Conservation (phyloP, 2,329 filamentous ascomycete genomes). For the Diaporthe capsici region DNA sequence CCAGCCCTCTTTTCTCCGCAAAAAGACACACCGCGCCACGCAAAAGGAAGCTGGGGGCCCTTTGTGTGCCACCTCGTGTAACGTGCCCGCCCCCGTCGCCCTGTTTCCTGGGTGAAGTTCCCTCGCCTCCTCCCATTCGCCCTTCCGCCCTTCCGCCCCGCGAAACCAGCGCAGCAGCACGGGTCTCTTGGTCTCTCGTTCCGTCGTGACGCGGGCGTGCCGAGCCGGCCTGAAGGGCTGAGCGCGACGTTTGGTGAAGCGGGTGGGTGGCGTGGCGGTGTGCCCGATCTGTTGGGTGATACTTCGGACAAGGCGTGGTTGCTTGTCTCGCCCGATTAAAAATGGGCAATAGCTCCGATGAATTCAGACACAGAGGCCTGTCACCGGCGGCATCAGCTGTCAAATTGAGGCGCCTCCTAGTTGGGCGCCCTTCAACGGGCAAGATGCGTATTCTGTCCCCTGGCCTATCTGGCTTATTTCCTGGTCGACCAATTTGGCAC, state of each 20-base stretch:
- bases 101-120: background rate
- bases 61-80: slow-evolving; percentile 2
- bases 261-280: background rate
- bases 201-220: slow-evolving; percentile 9
- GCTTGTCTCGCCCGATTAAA: background rate
- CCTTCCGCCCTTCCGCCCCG: background rate
- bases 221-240: background rate
- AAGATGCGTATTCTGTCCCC: background rate
- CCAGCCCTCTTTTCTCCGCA: slow-evolving; percentile 8
- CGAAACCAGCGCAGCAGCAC: background rate
- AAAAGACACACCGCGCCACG: background rate
- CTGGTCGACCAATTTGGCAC: background rate
- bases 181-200: background rate
- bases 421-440: background rate
- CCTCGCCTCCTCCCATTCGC: background rate
- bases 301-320: no score
- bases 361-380: background rate
- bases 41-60: background rate
- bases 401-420: no score
- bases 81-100: background rate
- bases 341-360: no score
- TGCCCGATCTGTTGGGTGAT: background rate
- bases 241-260: background rate
- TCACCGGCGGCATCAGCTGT: background rate
- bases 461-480: background rate